Evolutionary conservation across 2,329 filamentous ascomycete genomes (phyloP).

Genomic region (Monilinia fructicola): DNA sequence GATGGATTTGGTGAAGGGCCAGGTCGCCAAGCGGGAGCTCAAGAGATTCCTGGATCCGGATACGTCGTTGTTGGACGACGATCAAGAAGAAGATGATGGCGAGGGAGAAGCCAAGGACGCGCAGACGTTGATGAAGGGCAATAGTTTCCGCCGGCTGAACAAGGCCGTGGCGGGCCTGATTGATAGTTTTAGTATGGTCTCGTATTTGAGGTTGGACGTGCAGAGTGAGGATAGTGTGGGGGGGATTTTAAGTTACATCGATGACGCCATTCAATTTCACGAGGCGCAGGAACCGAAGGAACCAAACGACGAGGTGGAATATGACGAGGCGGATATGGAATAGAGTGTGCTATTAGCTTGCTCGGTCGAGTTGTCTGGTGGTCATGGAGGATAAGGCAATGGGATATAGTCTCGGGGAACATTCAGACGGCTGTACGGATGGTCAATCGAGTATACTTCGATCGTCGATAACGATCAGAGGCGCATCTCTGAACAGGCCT

Average conservation of each 20-base stretch:
- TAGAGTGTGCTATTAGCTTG: constrained; percentile 17
- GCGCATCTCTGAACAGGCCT: constrained; percentile 19
- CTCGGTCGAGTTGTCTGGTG: not conserved
- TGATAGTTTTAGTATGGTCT: constrained; percentile 98
- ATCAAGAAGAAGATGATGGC: constrained; percentile 47
- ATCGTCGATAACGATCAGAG: not conserved
- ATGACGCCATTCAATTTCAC: constrained; percentile 90
- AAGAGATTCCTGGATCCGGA: constrained; percentile 91
- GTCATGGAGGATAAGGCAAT: not conserved
- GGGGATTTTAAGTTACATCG: constrained; percentile 83
- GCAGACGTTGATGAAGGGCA: constrained; percentile 74
- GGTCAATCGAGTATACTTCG: not conserved
- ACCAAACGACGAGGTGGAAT: constrained; percentile 63
- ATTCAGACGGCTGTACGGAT: not conserved
- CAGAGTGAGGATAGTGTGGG: constrained; percentile 90
- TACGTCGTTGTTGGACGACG: constrained; percentile 67
- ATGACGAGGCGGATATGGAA: constrained; percentile 44
- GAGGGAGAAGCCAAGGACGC: constrained; percentile 59
- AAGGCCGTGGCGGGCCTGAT: constrained; percentile 86
- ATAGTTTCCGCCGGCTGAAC: constrained; percentile 80
- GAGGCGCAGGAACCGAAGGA: constrained; percentile 91
- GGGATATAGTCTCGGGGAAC: too few relatives aligned
- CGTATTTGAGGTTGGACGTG: constrained; percentile 84
- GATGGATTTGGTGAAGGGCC: constrained; percentile 94
- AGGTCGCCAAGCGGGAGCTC: constrained; percentile 81